Conservation (phyloP, 495 filamentous ascomycete species). For the Neurospora sp. region DNA sequence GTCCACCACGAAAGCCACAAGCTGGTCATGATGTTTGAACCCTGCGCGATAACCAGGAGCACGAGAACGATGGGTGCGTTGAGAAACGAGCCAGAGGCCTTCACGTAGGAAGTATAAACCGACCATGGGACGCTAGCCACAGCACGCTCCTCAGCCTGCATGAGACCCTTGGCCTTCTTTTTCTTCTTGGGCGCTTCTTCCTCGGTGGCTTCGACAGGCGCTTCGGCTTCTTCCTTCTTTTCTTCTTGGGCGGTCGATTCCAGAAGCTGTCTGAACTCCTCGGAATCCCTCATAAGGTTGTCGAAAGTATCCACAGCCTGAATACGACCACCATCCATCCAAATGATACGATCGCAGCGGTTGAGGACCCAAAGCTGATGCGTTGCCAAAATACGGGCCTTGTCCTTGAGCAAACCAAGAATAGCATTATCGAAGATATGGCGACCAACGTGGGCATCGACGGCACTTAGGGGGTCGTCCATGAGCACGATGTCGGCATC, state of each 20-base stretch:
- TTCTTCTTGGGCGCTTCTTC: slow-evolving; percentile 48
- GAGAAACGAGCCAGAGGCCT: slow-evolving; percentile 66
- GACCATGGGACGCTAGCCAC: slow-evolving; percentile 73
- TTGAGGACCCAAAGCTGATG: slow-evolving; percentile 90
- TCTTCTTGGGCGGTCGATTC: slow-evolving; percentile 70
- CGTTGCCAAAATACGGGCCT: slow-evolving; percentile 83
- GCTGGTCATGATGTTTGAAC: slow-evolving; percentile 74
- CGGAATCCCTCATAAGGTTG: slow-evolving; percentile 68
- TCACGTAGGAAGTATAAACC: slow-evolving; percentile 73
- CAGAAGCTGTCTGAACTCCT: slow-evolving; percentile 71
- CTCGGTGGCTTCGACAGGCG: slow-evolving; percentile 32
- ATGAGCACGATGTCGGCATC: slow-evolving; percentile 72
- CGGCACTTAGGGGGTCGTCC: slow-evolving; percentile 75
- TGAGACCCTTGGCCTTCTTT: slow-evolving; percentile 55
- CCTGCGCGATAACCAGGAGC: slow-evolving; percentile 62
- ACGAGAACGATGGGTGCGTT: slow-evolving; percentile 55
- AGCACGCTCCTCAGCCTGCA: slow-evolving; percentile 86
- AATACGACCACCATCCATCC: slow-evolving; percentile 79
- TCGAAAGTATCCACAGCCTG: slow-evolving; percentile 79
- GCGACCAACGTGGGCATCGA: slow-evolving; percentile 79
- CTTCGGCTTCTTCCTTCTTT: slow-evolving; percentile 38
- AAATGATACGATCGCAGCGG: slow-evolving; percentile 82
- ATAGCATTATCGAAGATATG: slow-evolving; percentile 97
- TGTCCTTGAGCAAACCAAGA: slow-evolving; percentile 76
- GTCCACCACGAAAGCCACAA: slow-evolving; percentile 96